Evolutionary conservation across 371 early-diverging fungal genomes (phyloP), one percentile per base, ranked within the genome.

Genomic region (Gilbertella persicaria): DNA sequence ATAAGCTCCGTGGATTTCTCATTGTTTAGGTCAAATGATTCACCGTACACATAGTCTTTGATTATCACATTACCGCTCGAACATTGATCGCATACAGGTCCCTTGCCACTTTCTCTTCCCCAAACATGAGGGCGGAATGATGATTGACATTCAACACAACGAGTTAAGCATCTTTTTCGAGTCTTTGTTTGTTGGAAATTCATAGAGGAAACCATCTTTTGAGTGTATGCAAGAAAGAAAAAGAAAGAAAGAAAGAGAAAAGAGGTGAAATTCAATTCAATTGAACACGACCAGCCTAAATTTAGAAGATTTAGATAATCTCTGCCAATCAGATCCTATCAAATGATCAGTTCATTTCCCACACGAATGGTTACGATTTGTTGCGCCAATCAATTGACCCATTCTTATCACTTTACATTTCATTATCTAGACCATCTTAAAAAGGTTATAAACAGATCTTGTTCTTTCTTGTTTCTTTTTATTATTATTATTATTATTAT

Each of bases 91-190:
- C 72, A 72, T 2, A 72, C 69, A 45, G 72, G 71, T 2, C 71
- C 71, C 45, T 67, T 65, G 20, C 71, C 69, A 25, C 66, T 69
- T 55, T 72, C 73, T 36, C 69, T 63, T 10, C 69, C 69, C 69
- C 69, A 72, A 3, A 69, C 23, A 28, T 66, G 56, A 26, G 68
- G 64, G 19, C 73, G 44, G 30, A 72, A 72, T 3, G 66, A 58
- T 23, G 64, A 26, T 39, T 63, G 63, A 29, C 73, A 72, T 55
- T 72, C 63, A n/a, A 65, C 62, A 48, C 73, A 72, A 16, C 69
- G 69, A 10, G 63, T 58, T 8, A 69, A 48, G 20, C 66, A 68
- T 37, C 63, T 50, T 42, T 63, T 69, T 24, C 73, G 73, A 36
- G 64, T 43, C 25, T 64, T 62, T 44, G 58, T 54, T 24, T 42